Evolutionary conservation across 192 early-diverging fungal genomes (phyloP).

Genomic region (Thamnidium elegans): DNA sequence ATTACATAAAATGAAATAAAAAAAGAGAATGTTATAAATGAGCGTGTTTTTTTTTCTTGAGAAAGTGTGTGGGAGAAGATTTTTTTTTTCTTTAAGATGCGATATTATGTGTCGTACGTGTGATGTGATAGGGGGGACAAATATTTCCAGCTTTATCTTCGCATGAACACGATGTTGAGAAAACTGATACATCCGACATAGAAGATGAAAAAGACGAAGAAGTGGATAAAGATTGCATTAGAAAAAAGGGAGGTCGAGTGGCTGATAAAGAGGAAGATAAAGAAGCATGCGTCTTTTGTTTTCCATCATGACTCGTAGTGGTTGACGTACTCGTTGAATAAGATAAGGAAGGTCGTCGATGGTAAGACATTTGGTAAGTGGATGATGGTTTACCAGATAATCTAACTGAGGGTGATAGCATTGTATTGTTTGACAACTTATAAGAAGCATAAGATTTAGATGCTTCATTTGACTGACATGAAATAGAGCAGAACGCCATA

Average conservation of each 20-base stretch:
- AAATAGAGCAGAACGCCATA: constrained; percentile 4
- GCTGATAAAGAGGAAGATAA: neutral
- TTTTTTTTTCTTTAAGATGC: neutral
- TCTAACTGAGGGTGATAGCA: neutral
- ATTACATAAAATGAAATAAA: no score
- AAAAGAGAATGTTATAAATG: no score
- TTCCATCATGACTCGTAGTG: neutral
- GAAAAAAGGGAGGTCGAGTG: neutral
- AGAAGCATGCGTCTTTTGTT: neutral
- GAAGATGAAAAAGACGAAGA: constrained; percentile 6
- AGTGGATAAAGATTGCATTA: constrained; percentile 4
- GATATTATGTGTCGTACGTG: constrained; percentile 5
- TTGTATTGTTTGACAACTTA: neutral
- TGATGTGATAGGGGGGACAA: constrained; percentile 4
- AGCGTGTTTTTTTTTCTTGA: no score
- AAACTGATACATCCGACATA: constrained; percentile 2
- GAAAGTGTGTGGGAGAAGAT: no score
- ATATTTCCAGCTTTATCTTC: constrained; percentile 4
- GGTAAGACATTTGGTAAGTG: constrained; percentile 15
- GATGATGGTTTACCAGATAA: neutral
- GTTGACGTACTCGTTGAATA: neutral
- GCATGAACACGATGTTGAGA: constrained; percentile 22
- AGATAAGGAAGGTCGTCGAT: constrained; percentile 15
- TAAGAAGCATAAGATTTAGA: constrained; percentile 4
- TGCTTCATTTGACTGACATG: constrained; percentile 17